Base-by-base conservation (phyloP, 192 early-diverging fungal species). In the Podochytrium sp. region DNA sequence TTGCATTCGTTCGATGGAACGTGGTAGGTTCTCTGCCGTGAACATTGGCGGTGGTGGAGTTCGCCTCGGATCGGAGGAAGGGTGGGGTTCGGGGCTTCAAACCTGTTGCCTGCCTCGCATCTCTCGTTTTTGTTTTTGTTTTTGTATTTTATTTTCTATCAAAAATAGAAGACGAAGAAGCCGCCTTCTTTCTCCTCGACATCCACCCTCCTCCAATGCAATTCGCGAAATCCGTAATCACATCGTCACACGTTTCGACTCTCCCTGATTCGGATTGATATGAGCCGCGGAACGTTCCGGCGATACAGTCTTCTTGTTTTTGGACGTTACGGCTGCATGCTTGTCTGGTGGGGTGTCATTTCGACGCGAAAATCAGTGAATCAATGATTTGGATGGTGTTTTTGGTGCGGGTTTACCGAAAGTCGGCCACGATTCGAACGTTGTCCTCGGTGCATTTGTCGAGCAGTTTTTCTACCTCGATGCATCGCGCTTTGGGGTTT, bases 231-330 rank as follows among this genome's bases (percentile, higher is more conserved):
- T 71, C 55, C 4, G 10, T 60, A 6, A 71, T 43, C 3, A 60
- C 69, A 16, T 57, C 57, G 23, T 40, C 53, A 32, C 69, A 71
- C 4, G 69, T 32, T 39, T 57, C 69, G 0, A 47, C 41, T 27
- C 30, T 12, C 7, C 27, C 49, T 23, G 69, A 29, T 25, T 35
- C 34, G 50, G 27, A 20, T n/a, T 18, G 5, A 38, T 20, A n/a
- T 53, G 12, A 29, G n/a, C 33, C 34, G 18, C 23, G 34, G 34
- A 68, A 68, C 16, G 43, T 41, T 20, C 69, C 69, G 37, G 35
- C 69, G 34, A 71, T 71, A 40, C 69, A 71, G 25, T 59, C 41
- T 59, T 71, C 69, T 32, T 71, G 69, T 20, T 27, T 23, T 14
- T 12, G 56, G 30, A 71, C 39, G 27, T 71, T 53, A 3, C 25